These are phyloP conservation scores for Xylaria castorea DNA, from an alignment of 495 filamentous ascomycete genomes.

Conservation along the genomic window DNA sequence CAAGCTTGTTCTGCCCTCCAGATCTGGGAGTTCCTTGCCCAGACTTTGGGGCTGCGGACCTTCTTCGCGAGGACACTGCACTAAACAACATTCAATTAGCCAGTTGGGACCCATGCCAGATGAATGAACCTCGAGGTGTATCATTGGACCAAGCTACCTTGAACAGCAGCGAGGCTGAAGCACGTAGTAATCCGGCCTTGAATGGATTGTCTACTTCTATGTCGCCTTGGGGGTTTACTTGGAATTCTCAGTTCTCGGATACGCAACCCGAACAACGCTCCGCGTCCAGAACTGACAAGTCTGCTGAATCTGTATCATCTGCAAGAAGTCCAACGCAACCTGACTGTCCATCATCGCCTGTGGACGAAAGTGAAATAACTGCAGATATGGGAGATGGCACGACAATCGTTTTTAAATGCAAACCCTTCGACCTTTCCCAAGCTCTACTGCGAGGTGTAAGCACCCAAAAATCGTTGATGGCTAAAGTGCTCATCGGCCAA, in stretches of 20 bases:
- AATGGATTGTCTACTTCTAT: neutral
- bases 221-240: neutral
- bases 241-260: neutral
- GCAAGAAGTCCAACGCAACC: neutral
- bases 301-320: neutral
- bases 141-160: neutral
- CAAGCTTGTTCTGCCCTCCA: neutral
- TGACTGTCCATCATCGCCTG: neutral
- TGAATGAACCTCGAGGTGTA: neutral
- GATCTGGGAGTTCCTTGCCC: neutral
- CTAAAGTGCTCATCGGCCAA: constrained; percentile 22
- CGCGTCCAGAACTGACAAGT: neutral
- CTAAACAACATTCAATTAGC: neutral
- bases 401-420: neutral
- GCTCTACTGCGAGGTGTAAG: neutral
- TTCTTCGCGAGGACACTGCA: neutral
- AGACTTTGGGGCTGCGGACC: neutral
- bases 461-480: constrained; percentile 10
- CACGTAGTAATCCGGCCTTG: neutral
- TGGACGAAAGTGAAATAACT: neutral
- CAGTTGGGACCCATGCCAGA: neutral
- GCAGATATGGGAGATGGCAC: neutral
- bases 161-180: neutral
- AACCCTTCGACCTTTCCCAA: neutral
- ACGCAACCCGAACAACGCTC: neutral